Evolutionary conservation across 2,329 filamentous ascomycete genomes (phyloP).

Genomic region (Emydomyces testavorans): DNA sequence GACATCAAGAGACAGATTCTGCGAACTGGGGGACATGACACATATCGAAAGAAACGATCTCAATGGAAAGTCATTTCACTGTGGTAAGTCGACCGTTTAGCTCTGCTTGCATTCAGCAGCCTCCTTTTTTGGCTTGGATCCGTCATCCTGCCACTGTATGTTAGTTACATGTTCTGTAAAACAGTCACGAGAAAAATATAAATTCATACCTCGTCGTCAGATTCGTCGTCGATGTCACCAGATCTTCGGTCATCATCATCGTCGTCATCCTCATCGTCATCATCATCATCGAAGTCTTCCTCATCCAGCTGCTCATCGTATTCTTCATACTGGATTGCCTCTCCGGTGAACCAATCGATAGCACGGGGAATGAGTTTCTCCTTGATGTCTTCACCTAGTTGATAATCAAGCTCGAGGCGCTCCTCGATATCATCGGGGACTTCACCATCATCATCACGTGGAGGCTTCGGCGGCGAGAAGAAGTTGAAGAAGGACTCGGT

Average conservation of each 20-base stretch:
- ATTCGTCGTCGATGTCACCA: conserved; percentile 51
- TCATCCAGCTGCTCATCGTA: conserved; percentile 74
- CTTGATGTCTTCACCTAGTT: conserved; percentile 98
- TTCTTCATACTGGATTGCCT: conserved; percentile 94
- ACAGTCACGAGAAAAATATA: conserved; percentile 2
- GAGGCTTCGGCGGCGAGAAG: conserved; percentile 89
- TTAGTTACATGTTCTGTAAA: conserved; percentile 7
- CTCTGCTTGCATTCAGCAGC: conserved; percentile 94
- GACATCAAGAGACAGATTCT: neutral
- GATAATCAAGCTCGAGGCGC: conserved; percentile 94
- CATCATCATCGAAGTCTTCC: conserved; percentile 76
- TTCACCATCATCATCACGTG: conserved; percentile 60
- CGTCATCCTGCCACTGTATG: conserved; percentile 56
- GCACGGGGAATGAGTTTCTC: conserved; percentile 98
- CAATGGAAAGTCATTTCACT: neutral
- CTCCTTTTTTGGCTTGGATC: conserved; percentile 84
- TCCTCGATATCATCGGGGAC: conserved; percentile 88
- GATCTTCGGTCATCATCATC: conserved; percentile 67
- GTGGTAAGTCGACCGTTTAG: conserved; percentile 38
- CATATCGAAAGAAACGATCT: neutral
- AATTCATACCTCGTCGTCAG: conserved; percentile 40
- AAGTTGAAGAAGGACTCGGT: conserved; percentile 99
- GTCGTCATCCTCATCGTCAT: conserved; percentile 72
- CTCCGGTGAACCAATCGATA: conserved; percentile 98
- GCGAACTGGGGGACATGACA: neutral